Evolutionary conservation across 805 yeast genomes (phyloP).

Genomic region (Pichia insulana): DNA sequence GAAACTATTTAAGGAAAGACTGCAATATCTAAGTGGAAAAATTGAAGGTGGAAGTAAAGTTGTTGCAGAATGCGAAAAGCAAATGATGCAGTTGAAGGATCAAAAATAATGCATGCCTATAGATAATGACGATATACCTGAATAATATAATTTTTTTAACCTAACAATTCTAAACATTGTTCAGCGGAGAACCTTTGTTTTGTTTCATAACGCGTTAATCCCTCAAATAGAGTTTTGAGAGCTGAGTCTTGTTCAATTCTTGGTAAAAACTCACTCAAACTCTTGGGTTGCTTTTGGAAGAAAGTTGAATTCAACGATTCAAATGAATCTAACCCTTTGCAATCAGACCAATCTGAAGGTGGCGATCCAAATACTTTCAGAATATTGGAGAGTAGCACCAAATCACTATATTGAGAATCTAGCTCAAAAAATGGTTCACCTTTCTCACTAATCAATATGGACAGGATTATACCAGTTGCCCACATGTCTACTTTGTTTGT

Average conservation of each 20-base stretch:
- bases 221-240: slow-evolving; percentile 26
- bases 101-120: neutral
- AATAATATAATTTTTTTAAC: slow-evolving; percentile 1
- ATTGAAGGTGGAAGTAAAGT: slow-evolving; percentile 50
- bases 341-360: slow-evolving; percentile 36
- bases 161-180: slow-evolving; percentile 14
- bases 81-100: slow-evolving; percentile 16
- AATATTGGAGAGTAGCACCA: slow-evolving; percentile 47
- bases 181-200: slow-evolving; percentile 25
- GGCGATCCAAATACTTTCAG: slow-evolving; percentile 61
- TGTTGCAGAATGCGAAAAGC: slow-evolving; percentile 39
- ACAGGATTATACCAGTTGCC: slow-evolving; percentile 57
- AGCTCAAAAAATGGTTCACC: slow-evolving; percentile 30
- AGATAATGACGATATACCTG: too few relatives aligned
- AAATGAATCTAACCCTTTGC: slow-evolving; percentile 31
- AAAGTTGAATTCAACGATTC: slow-evolving; percentile 25
- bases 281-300: slow-evolving; percentile 15
- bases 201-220: slow-evolving; percentile 37
- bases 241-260: slow-evolving; percentile 15
- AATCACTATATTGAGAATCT: slow-evolving; percentile 42
- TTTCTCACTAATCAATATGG: slow-evolving; percentile 38
- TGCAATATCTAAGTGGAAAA: slow-evolving; percentile 59
- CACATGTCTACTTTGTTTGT: slow-evolving; percentile 56
- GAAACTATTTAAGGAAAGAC: slow-evolving; percentile 50
- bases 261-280: slow-evolving; percentile 28